Evolutionary conservation across 345 rosid species (phyloP), one percentile per base, ranked within the genome.

Genomic region (Melaleuca alternifolia): DNA sequence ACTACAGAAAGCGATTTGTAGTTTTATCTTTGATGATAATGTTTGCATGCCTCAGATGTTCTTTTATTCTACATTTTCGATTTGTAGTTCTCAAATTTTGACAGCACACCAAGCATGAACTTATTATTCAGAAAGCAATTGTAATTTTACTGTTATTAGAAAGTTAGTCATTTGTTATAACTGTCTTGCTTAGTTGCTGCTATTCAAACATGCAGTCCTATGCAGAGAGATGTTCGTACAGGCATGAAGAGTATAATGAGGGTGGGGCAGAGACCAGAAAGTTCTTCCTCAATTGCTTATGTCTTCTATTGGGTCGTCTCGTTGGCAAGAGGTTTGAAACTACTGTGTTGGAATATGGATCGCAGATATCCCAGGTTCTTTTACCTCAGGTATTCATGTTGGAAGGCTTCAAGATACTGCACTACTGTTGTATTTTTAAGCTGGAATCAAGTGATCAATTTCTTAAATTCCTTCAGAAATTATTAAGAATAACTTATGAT

Each of bases 221-320:
- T 88, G 91, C 94, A 75, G 93, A 94, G 75, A 93, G 89, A 87
- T 84, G 89, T 84, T 71, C 91, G 77, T 91, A 94, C 89, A 93
- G 87, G 88, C 54, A 88, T 85, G 75, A 85, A 84, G 92, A 89
- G 86, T 87, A 90, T 84, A 92, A 91, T 89, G 92, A 86, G 84
- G 90, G 91, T 89, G 88, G 94, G 87, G 82, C 91, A 57, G 96
- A 93, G 92, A 97, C 96, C 87, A 93, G 90, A 71, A 95, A 92
- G 86, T 96, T 97, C 92, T 97, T 97, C 92, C 87, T 96, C 57
- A 94, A 90, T 88, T 95, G 98, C 90, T 87, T 97, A 86, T 97
- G 99, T 93, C 99, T 97, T 87, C 89, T 97, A 46, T 91, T 97
- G 92, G 98, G 99, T 71, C 98, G 98, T 62, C 89, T 95, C 86